Base-by-base conservation (phyloP, 805 yeast genomes). In the Metschnikowia colocasiae region DNA sequence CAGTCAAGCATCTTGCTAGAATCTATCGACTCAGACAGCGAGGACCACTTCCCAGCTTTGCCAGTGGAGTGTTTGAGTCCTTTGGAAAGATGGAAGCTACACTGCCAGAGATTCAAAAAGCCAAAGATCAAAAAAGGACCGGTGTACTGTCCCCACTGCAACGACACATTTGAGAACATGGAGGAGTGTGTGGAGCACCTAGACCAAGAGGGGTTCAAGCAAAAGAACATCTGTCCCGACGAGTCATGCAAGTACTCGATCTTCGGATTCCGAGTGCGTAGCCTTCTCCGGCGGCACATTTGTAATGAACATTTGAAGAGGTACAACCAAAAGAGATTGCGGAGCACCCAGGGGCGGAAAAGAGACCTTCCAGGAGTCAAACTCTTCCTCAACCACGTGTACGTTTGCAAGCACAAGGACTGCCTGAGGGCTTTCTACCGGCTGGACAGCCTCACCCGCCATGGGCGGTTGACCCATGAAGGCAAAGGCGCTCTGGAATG, bases 401-500 rank as follows among this genome's bases (percentile, higher is more conserved):
- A 52, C 34, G 53, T 56, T 4, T 56, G 59, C 43, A 36, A 33
- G 26, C 39, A 45, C 37, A 45, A 46, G 13, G 42, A 36, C 19
- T 56, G 59, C 35, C 34, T 34, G 19, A 40, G 56, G n/a, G 55
- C 58, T 3, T 56, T 56, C 23, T 54, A 54, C 45, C 56, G 59
- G 18, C 58, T 52, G 56, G 59, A 56, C 43, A 45, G 53, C 30
- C 39, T 52, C 19, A 46, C 31, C 45, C 45, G 59, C 20, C 59
- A 56, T 36, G 49, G 47, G 43, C 48, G 51, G 37, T 45, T 51
- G 29, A 47, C 51, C 18, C 54, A 51, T 18, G 16, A 26, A 5
- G 20, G 6, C 16, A 12, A 31, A 15, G 38, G 26, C 26, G 18
- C n/a, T 3, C 23, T 39, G 34, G 34, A 19, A 19, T 19, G 27